A percentile compares a stretch with the other conserved stretches of the same genome.
Conservation (phyloP, 2,329 filamentous ascomycete species). For the Fusarium longipes region DNA sequence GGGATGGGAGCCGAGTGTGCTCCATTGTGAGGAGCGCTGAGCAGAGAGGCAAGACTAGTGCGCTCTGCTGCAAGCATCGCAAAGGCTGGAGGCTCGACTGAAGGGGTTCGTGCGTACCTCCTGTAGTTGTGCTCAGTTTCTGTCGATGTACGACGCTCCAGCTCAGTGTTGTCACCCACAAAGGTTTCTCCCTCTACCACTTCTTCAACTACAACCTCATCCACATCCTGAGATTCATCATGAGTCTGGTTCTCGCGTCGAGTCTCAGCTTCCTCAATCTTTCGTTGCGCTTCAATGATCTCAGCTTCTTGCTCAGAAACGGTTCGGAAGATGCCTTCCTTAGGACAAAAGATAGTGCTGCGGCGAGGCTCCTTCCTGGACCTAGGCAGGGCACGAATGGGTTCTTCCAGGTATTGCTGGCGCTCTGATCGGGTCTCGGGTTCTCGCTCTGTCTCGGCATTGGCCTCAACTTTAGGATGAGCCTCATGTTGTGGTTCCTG, state of each 20-base stretch:
- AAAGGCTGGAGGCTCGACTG: constrained; percentile 70
- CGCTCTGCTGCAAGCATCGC: constrained; percentile 65
- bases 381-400: constrained; percentile 40
- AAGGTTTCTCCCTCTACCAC: constrained; percentile 38
- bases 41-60: constrained; percentile 69
- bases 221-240: constrained; percentile 10
- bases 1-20: constrained; percentile 50
- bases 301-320: constrained; percentile 66
- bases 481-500: constrained; percentile 36
- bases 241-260: constrained; percentile 12
- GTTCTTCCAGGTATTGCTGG: constrained; percentile 45
- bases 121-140: constrained; percentile 51
- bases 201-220: constrained; percentile 31
- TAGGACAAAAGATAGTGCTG: constrained; percentile 69
- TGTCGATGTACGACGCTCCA: constrained; percentile 49
- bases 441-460: constrained; percentile 19
- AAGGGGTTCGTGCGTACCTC: constrained; percentile 68
- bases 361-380: constrained; percentile 57
- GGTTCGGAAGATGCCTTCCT: constrained; percentile 72
- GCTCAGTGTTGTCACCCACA: constrained; percentile 22
- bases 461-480: constrained; percentile 1
- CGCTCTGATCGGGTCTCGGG: constrained; percentile 4
- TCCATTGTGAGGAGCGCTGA: constrained; percentile 64
- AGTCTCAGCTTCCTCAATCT: constrained; percentile 38
- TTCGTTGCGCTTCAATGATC: constrained; percentile 53